Evolutionary conservation across 495 filamentous ascomycete species (phyloP).

Genomic region (Penicillium angulare): DNA sequence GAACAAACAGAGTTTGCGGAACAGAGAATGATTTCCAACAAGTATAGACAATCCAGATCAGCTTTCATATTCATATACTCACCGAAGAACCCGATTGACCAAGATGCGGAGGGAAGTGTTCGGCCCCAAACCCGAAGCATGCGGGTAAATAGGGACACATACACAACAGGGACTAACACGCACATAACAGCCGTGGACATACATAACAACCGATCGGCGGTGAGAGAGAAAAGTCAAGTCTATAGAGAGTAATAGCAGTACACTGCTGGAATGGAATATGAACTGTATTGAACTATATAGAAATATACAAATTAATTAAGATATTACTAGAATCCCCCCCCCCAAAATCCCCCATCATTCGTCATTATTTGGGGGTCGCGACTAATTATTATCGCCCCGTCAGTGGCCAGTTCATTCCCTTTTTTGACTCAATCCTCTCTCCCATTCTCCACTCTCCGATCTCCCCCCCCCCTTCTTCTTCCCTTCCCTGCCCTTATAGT

Average conservation of each 20-base stretch:
- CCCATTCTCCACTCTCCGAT: constrained; percentile 21
- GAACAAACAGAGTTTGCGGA: not conserved
- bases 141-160: no score
- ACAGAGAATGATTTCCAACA: not conserved
- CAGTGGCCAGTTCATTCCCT: constrained; percentile 17
- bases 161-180: not conserved
- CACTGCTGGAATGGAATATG: no score
- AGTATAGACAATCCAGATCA: not conserved
- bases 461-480: constrained; percentile 10
- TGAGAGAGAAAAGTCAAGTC: not conserved
- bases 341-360: not conserved
- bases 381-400: constrained; percentile 11
- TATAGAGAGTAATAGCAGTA: no score
- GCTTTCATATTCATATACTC: no score
- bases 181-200: not conserved
- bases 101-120: no score
- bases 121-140: no score
- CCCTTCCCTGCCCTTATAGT: constrained; percentile 13
- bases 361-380: not conserved
- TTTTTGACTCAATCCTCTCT: constrained; percentile 25
- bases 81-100: no score
- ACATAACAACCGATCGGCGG: not conserved
- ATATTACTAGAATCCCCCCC: no score
- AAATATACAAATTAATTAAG: no score
- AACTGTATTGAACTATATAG: no score